phyloP scores from a whole-genome alignment of 345 rosid genomes.

The Punica granatum region DNA sequence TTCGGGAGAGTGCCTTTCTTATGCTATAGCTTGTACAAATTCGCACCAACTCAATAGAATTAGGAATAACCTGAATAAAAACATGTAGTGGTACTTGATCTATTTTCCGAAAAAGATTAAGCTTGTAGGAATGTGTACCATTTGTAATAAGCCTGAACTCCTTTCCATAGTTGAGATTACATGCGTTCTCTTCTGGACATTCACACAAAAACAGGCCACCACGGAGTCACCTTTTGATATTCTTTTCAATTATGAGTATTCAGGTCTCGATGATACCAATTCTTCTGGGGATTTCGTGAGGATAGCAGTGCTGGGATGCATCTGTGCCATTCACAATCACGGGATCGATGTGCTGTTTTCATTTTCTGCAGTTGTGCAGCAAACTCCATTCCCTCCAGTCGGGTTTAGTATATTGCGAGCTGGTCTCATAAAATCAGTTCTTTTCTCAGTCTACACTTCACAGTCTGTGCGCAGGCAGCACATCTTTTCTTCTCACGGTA shows the following conservation, averaged over 20 bases:
- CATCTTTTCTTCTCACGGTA: conserved; percentile 31
- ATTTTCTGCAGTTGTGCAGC: conserved; percentile 35
- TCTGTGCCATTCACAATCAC: conserved; percentile 34
- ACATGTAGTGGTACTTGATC: not conserved
- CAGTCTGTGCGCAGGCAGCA: conserved; percentile 16
- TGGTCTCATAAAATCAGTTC: conserved; percentile 35
- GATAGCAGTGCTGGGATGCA: conserved; percentile 32
- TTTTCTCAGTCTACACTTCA: conserved; percentile 33
- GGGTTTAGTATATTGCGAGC: conserved; percentile 40
- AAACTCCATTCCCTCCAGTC: conserved; percentile 34
- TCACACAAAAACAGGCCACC: not conserved
- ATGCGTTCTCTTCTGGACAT: not conserved
- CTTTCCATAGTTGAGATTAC: not conserved
- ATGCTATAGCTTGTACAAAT: not conserved
- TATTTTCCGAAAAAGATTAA: not conserved
- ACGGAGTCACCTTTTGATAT: not conserved
- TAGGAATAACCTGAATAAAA: not conserved
- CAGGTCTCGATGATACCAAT: conserved; percentile 29
- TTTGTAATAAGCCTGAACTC: not conserved
- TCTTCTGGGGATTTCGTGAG: conserved; percentile 26
- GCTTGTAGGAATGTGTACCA: not conserved
- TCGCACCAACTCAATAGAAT: not conserved
- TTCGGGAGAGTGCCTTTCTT: not conserved
- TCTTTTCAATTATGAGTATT: not conserved
- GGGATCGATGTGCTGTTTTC: conserved; percentile 34